Conservation (phyloP, 2,329 filamentous ascomycete genomes). For the Sclerotinia nivalis region DNA sequence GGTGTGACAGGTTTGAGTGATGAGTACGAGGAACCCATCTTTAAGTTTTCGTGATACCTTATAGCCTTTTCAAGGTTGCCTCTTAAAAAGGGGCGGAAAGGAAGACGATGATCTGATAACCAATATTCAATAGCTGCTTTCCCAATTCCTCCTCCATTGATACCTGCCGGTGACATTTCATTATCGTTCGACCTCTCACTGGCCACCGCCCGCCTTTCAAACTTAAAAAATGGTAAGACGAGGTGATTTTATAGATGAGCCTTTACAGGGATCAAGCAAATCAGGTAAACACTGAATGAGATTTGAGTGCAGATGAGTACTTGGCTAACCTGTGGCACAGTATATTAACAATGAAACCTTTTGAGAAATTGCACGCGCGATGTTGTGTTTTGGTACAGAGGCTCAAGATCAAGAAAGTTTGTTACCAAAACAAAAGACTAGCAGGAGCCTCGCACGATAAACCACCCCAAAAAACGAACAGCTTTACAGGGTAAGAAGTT, state of each 20-base stretch:
- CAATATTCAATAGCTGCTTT: conserved; percentile 24
- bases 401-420: too few relatives aligned
- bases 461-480: background rate
- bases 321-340: background rate
- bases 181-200: conserved; percentile 15
- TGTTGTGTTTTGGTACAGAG: background rate
- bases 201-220: background rate
- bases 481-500: background rate
- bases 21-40: conserved; percentile 33
- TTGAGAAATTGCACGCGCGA: background rate
- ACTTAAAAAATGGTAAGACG: background rate
- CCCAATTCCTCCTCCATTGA: conserved; percentile 28
- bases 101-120: conserved; percentile 19
- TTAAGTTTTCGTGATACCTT: conserved; percentile 22
- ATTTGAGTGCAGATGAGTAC: background rate
- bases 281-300: background rate
- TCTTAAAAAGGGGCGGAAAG: conserved; percentile 28
- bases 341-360: background rate
- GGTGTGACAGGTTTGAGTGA: conserved; percentile 23
- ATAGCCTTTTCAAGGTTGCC: conserved; percentile 34
- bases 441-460: background rate
- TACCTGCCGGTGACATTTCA: conserved; percentile 30
- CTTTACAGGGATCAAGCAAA: background rate
- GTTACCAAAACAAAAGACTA: background rate
- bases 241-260: background rate